Conservation (phyloP, 2,329 filamentous ascomycete species). For the Atkinsonella hypoxylon region DNA sequence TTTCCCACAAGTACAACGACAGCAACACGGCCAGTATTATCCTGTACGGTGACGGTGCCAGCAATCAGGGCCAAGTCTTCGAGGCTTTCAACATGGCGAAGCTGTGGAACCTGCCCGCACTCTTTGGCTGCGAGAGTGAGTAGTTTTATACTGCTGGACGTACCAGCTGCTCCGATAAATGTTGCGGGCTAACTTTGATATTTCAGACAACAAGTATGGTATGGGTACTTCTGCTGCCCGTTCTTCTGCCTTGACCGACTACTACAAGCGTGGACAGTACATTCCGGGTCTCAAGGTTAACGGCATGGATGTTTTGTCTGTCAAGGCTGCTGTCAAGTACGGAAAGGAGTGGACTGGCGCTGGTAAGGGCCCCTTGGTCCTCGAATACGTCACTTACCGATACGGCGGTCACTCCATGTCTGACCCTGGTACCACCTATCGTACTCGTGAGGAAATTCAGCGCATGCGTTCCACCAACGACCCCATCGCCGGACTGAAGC, state of each 20-base stretch:
- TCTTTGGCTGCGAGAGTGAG: conserved; percentile 97
- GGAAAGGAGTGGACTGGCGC: conserved; percentile 75
- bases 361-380: conserved; percentile 86
- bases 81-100: conserved; percentile 99
- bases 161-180: too few species aligned
- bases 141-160: conserved; percentile 13
- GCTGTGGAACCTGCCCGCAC: conserved; percentile 90
- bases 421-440: conserved; percentile 97
- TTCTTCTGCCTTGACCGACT: conserved; percentile 91
- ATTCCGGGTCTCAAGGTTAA: conserved; percentile 99
- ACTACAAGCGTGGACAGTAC: conserved; percentile 99
- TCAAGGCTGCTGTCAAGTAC: conserved; percentile 92
- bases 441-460: conserved; percentile 98
- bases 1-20: conserved; percentile 88
- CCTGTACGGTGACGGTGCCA: conserved; percentile 94
- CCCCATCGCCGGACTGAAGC: conserved; percentile 94
- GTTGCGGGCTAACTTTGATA: background rate
- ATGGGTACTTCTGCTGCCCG: conserved; percentile 96
- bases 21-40: conserved; percentile 79
- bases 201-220: conserved; percentile 96
- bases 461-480: conserved; percentile 99
- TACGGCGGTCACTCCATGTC: conserved; percentile 99
- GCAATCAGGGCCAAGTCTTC: conserved; percentile 98
- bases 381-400: conserved; percentile 98
- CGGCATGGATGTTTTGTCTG: conserved; percentile 96